These are phyloP conservation scores for Pseudopithomyces maydicus DNA, from an alignment of 2,329 filamentous ascomycete species.

Conservation along the genomic window DNA sequence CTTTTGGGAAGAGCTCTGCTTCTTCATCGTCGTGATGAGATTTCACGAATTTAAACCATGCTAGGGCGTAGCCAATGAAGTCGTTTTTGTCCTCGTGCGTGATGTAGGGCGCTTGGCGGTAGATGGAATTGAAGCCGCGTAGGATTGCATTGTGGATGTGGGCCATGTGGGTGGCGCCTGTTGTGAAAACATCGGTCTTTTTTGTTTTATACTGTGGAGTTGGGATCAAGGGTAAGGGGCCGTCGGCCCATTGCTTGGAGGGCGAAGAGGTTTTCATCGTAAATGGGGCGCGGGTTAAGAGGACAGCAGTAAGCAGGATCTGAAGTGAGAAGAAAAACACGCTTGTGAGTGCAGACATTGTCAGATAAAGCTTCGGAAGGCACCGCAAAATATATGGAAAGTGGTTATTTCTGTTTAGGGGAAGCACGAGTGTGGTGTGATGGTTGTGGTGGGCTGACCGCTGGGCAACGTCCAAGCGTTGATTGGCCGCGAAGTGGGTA, in stretches of 20 bases:
- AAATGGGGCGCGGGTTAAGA: slow-evolving; percentile 10
- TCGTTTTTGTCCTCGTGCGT: slow-evolving; percentile 35
- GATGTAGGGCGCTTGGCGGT: slow-evolving; percentile 43
- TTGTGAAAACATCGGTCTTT: slow-evolving; percentile 41
- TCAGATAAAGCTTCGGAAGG: neutral
- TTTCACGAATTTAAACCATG: slow-evolving; percentile 43
- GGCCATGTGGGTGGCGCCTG: slow-evolving; percentile 44
- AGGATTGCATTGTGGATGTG: slow-evolving; percentile 49
- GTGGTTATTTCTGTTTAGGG: neutral
- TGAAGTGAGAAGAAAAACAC: slow-evolving; percentile 15
- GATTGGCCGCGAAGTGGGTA: slow-evolving; percentile 1
- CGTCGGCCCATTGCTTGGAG: slow-evolving; percentile 36
- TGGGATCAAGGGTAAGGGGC: slow-evolving; percentile 29
- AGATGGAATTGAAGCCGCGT: slow-evolving; percentile 49
- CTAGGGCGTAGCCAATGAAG: slow-evolving; percentile 42
- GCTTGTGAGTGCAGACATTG: slow-evolving; percentile 7
- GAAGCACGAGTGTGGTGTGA: slow-evolving; percentile 7
- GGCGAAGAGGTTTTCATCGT: slow-evolving; percentile 16
- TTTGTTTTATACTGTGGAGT: slow-evolving; percentile 40
- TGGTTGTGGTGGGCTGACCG: slow-evolving; percentile 5
- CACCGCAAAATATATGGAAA: neutral
- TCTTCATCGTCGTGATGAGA: slow-evolving; percentile 47
- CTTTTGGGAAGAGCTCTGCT: slow-evolving; percentile 39
- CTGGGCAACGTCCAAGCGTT: neutral
- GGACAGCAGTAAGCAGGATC: slow-evolving; percentile 11